phyloP scores from a whole-genome alignment of 371 early-diverging fungal genomes.

The Syncephalastrum sp. region DNA sequence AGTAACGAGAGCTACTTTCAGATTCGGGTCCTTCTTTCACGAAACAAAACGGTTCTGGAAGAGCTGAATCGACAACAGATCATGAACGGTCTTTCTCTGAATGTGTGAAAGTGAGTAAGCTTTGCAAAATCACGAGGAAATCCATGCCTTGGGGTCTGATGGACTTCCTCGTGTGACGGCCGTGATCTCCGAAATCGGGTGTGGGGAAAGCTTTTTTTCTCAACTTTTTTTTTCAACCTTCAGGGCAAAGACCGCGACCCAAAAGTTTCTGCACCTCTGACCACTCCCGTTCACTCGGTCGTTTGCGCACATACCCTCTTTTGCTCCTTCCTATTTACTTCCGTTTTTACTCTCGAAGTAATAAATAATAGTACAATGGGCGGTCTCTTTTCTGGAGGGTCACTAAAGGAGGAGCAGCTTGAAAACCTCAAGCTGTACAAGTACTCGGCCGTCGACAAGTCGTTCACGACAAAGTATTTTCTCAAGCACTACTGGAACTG shows the following conservation, averaged over 20 bases:
- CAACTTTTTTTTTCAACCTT: background rate
- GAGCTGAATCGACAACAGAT: too few species aligned
- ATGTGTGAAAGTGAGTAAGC: too few species aligned
- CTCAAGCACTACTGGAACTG: constrained; percentile 89
- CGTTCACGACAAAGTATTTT: constrained; percentile 79
- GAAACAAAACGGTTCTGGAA: too few species aligned
- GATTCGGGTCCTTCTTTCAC: too few species aligned
- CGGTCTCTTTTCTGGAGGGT: constrained; percentile 26
- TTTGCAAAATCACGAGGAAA: constrained; percentile 3
- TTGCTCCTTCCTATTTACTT: background rate
- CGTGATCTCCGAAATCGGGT: constrained; percentile 1
- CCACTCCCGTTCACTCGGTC: too few species aligned
- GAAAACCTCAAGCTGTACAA: constrained; percentile 79
- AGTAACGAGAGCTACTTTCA: too few species aligned
- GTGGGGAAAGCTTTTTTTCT: constrained; percentile 1
- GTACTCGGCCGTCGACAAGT: constrained; percentile 83
- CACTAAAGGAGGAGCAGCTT: constrained; percentile 62
- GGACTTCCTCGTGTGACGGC: constrained; percentile 8
- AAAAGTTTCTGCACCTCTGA: too few species aligned
- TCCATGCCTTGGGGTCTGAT: constrained; percentile 1
- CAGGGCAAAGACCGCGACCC: constrained; percentile 7
- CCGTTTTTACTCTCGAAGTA: background rate
- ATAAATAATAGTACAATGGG: too few species aligned
- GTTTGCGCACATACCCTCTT: background rate
- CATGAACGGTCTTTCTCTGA: too few species aligned